Base-by-base conservation (phyloP, 2,329 filamentous ascomycete genomes). In the Cladosporium austrohemisphaericum region DNA sequence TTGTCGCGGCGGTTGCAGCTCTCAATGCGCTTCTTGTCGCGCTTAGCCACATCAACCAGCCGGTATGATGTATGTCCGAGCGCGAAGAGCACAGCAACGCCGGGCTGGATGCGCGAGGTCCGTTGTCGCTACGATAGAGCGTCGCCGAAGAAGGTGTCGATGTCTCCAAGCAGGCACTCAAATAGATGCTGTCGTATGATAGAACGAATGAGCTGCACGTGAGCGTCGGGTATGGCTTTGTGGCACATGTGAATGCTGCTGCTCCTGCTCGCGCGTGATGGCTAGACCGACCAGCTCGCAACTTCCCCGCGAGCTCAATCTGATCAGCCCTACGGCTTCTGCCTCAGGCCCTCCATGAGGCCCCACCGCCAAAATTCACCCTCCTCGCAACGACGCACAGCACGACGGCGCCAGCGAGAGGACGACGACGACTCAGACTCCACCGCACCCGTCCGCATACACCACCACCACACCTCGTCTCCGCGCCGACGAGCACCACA, bases 61-160 rank as follows among this genome's bases (percentile, higher is more conserved):
- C 44, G 44, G 44, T 47, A 47, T 38, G 44, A 47, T 38, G 44
- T 47, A 47, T 31, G 44, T 47, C 44, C 44, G 44, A 38, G 44
- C 44, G 44, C 35, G 18, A 38, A 23, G 25, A 19, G 26, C n/a
- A n/a, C 18, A 19, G 18, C 8, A 19, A 22, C 14, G 32, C 31
- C 28, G 43, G 31, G 43, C 43, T 28, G 23, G 22, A 26, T 36
- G 3, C 10, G 20, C 20, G 32, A 35, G 32, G 14, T n/a, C n/a
- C n/a, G n/a, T n/a, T n/a, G n/a, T n/a, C n/a, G n/a, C n/a, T n/a
- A n/a, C n/a, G n/a, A n/a, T n/a, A n/a, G n/a, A n/a, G n/a, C n/a
- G n/a, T n/a, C n/a, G n/a, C n/a, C n/a, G n/a, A n/a, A n/a, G n/a
- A n/a, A n/a, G n/a, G n/a, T n/a, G n/a, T n/a, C n/a, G n/a, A n/a